phyloP scores from a whole-genome alignment of 345 rosid genomes.

The Turritis glabra region DNA sequence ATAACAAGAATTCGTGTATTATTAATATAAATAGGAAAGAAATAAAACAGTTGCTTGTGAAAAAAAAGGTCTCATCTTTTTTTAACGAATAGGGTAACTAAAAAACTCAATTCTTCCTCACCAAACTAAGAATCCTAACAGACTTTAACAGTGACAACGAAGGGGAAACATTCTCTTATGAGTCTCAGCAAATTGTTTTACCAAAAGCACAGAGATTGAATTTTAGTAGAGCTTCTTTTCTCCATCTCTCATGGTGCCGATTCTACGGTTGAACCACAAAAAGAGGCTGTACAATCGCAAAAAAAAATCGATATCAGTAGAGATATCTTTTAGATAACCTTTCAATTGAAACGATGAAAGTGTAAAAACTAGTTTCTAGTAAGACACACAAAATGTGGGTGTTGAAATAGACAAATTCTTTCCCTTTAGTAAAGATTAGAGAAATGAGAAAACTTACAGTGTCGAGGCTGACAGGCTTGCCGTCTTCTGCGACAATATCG shows the following conservation, averaged over 20 bases:
- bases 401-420: neutral
- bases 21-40: too few relatives aligned
- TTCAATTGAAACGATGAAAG: neutral
- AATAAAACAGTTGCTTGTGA: neutral
- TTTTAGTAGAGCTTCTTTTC: constrained; percentile 2
- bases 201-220: constrained; percentile 16
- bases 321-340: neutral
- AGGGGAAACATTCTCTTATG: neutral
- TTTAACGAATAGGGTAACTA: constrained; percentile 4
- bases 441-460: constrained; percentile 46
- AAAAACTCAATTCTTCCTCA: constrained; percentile 21
- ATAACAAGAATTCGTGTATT: constrained; percentile 21
- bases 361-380: neutral
- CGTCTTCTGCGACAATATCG: constrained; percentile 73
- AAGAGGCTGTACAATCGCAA: constrained; percentile 56
- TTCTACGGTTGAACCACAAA: constrained; percentile 71
- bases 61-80: neutral
- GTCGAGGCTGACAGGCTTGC: constrained; percentile 72
- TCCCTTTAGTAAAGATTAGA: neutral
- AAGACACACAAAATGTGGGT: neutral
- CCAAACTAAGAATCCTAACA: constrained; percentile 24
- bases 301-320: constrained; percentile 17
- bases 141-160: constrained; percentile 18
- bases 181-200: constrained; percentile 19
- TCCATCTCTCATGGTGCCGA: constrained; percentile 14